Evolutionary conservation across 495 filamentous ascomycete genomes (phyloP).

Genomic region (Trichoderma asperelloides): DNA sequence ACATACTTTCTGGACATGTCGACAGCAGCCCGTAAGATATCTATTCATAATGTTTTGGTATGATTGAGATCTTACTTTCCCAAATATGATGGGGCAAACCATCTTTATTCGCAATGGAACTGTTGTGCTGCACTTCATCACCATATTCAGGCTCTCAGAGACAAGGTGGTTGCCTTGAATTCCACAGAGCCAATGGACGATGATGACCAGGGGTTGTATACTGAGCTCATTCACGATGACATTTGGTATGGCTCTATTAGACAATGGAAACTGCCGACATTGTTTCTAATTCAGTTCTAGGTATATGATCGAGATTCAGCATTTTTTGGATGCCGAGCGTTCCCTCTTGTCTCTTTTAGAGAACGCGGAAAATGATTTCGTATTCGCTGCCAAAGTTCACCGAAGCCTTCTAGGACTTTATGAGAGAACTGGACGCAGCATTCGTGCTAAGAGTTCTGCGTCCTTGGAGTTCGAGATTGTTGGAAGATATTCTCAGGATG

Average conservation of each 20-base stretch:
- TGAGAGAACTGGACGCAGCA: background rate
- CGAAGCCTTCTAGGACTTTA: background rate
- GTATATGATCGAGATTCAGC: background rate
- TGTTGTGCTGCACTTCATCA: background rate
- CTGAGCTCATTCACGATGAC: background rate
- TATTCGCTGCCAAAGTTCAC: background rate
- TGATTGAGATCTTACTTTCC: background rate
- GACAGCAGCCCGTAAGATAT: background rate
- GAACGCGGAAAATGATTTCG: background rate
- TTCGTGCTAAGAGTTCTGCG: background rate
- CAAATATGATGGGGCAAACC: background rate
- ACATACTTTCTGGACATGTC: too few relatives aligned
- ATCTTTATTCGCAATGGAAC: background rate
- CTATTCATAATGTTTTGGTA: background rate
- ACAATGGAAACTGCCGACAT: background rate
- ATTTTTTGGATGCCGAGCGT: background rate
- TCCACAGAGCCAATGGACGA: background rate
- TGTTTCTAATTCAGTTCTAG: background rate
- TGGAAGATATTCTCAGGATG: background rate
- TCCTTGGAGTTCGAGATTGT: background rate
- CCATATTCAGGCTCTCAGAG: background rate
- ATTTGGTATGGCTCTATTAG: background rate
- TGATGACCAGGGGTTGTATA: background rate
- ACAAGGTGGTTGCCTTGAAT: background rate
- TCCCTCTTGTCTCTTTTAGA: background rate